phyloP scores from a whole-genome alignment of 768 basidiomycete species.

The Postia placenta region DNA sequence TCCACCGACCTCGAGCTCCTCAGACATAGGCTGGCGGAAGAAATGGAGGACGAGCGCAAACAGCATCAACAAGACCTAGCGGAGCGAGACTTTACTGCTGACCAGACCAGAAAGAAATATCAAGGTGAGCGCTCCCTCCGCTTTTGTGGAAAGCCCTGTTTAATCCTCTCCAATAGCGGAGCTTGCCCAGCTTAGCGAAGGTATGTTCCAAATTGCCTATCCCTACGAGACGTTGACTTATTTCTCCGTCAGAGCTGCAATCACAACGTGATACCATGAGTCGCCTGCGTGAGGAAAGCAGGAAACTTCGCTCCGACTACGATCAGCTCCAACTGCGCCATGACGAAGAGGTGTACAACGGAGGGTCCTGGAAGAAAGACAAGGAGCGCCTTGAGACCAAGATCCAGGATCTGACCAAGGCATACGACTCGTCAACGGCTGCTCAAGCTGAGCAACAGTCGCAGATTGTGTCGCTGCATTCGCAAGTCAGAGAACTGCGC shows the following conservation, averaged over 20 bases:
- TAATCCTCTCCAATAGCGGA: constrained; percentile 42
- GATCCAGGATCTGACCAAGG: constrained; percentile 67
- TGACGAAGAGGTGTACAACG: constrained; percentile 74
- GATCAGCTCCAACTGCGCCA: constrained; percentile 70
- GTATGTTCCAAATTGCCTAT: too few species aligned
- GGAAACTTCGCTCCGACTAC: constrained; percentile 69
- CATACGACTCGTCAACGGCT: constrained; percentile 65
- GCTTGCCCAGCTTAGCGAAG: constrained; percentile 75
- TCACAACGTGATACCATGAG: constrained; percentile 73
- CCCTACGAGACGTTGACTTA: too few species aligned
- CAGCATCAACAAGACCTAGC: constrained; percentile 76
- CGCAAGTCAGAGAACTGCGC: constrained; percentile 80
- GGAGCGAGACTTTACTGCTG: constrained; percentile 70
- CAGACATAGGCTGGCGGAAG: constrained; percentile 63
- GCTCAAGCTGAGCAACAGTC: constrained; percentile 78
- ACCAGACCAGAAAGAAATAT: constrained; percentile 83
- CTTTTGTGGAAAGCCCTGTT: constrained; percentile 2
- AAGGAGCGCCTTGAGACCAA: constrained; percentile 82
- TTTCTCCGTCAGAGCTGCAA: constrained; percentile 60
- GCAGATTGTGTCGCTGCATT: constrained; percentile 78
- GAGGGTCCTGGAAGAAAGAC: constrained; percentile 82
- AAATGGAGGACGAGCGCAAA: constrained; percentile 73
- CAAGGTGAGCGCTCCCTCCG: constrained; percentile 44
- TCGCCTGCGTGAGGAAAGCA: constrained; percentile 72
- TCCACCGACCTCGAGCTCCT: constrained; percentile 59